phyloP scores from a whole-genome alignment of 768 basidiomycete species.

The Russula emetica region DNA sequence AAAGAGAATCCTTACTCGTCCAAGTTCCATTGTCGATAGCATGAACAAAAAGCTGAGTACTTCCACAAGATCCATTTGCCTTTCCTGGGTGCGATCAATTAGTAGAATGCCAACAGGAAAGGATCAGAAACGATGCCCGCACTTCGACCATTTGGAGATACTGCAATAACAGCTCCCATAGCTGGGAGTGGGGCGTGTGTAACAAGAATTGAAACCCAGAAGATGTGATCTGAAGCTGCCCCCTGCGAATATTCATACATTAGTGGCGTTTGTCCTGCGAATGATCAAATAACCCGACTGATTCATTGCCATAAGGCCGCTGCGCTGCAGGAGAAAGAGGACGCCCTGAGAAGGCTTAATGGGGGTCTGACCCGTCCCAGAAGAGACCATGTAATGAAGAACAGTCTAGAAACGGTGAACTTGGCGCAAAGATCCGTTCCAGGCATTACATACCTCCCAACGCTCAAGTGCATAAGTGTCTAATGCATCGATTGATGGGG shows the following conservation, averaged over 20 bases:
- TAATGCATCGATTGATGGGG: constrained; percentile 54
- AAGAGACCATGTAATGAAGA: constrained; percentile 97
- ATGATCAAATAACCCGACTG: constrained; percentile 45
- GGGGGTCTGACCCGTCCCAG: constrained; percentile 70
- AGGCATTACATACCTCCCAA: constrained; percentile 67
- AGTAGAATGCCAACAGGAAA: not conserved
- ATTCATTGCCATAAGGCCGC: constrained; percentile 76
- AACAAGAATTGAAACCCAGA: constrained; percentile 95
- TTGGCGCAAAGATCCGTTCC: constrained; percentile 2
- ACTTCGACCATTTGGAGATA: constrained; percentile 88
- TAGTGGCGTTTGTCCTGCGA: not conserved
- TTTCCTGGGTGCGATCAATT: constrained; percentile 48
- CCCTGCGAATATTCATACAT: constrained; percentile 40
- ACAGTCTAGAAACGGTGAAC: constrained; percentile 60
- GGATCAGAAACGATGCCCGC: constrained; percentile 26
- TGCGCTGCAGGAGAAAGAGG: constrained; percentile 73
- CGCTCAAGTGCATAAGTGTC: constrained; percentile 81
- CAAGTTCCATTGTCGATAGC: constrained; percentile 94
- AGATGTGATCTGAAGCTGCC: constrained; percentile 78
- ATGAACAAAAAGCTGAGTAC: constrained; percentile 94
- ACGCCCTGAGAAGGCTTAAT: constrained; percentile 79
- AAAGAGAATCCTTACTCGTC: constrained; percentile 53
- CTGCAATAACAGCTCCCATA: constrained; percentile 91
- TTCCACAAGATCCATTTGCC: constrained; percentile 89
- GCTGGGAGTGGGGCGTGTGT: constrained; percentile 87